Conservation (phyloP, 352 stramenopile species). For the Peronosclerospora sorghi region DNA sequence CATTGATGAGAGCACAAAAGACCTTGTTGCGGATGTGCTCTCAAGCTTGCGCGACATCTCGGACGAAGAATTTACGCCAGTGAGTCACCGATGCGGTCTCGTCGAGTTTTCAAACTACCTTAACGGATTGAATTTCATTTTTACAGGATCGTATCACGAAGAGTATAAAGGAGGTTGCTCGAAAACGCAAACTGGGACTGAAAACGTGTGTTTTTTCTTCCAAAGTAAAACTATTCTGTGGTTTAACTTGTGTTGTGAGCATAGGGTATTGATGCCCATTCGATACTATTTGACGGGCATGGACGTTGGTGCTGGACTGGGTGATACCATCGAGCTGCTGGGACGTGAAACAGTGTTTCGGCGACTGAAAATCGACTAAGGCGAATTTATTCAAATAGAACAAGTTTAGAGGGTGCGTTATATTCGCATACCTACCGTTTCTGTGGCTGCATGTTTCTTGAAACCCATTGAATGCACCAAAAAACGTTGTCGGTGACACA, state of each 20-base stretch:
- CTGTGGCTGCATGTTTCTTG: too few species aligned
- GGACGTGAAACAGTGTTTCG: slow-evolving; percentile 46
- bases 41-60: slow-evolving; percentile 33
- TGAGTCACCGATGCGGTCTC: slow-evolving; percentile 8
- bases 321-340: slow-evolving; percentile 73
- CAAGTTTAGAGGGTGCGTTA: not conserved
- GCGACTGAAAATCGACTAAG: slow-evolving; percentile 25
- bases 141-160: slow-evolving; percentile 64
- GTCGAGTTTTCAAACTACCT: not conserved
- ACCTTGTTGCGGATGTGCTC: slow-evolving; percentile 42
- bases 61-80: slow-evolving; percentile 57
- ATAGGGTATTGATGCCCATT: slow-evolving; percentile 78
- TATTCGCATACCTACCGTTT: too few species aligned
- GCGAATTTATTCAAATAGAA: slow-evolving; percentile 1
- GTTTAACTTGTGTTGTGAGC: slow-evolving; percentile 2
- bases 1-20: slow-evolving; percentile 46
- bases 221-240: not conserved
- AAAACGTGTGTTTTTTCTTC: slow-evolving; percentile 59
- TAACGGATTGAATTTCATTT: not conserved
- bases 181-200: slow-evolving; percentile 60
- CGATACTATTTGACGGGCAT: slow-evolving; percentile 81
- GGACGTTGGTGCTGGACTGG: slow-evolving; percentile 73
- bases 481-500: too few species aligned
- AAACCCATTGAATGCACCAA: too few species aligned
- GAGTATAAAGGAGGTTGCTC: slow-evolving; percentile 64